These are phyloP conservation scores for Entomortierella beljakovae DNA, from an alignment of 192 early-diverging fungal species.

Conservation along the genomic window DNA sequence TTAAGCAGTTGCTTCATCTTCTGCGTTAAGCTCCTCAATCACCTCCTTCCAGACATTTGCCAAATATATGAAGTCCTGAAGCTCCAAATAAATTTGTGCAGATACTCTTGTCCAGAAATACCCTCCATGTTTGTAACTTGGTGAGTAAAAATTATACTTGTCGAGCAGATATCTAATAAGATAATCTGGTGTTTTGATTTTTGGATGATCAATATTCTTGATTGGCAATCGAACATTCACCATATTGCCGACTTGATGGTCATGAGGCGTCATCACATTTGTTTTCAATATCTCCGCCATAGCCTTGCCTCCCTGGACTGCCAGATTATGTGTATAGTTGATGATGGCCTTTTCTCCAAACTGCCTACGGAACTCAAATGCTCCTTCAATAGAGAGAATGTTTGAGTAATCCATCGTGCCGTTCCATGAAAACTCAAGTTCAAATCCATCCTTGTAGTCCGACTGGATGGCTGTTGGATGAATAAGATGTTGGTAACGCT, in stretches of 20 bases:
- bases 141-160: conserved; percentile 56
- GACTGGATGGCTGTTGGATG: conserved; percentile 61
- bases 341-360: conserved; percentile 68
- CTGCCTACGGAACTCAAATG: conserved; percentile 63
- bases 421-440: conserved; percentile 61
- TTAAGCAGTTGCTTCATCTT: conserved; percentile 5
- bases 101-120: conserved; percentile 65
- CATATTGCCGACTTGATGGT: conserved; percentile 64
- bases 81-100: conserved; percentile 68
- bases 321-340: conserved; percentile 63
- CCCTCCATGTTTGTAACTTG: conserved; percentile 60
- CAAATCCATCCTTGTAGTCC: conserved; percentile 56
- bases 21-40: conserved; percentile 42
- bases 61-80: conserved; percentile 59
- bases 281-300: conserved; percentile 70
- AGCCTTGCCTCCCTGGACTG: conserved; percentile 62
- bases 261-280: conserved; percentile 62
- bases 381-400: conserved; percentile 50
- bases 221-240: conserved; percentile 69
- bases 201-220: conserved; percentile 37
- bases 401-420: conserved; percentile 59
- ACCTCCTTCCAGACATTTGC: conserved; percentile 58
- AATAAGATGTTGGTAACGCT: conserved; percentile 55
- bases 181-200: conserved; percentile 21
- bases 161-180: conserved; percentile 49